Evolutionary conservation across 371 early-diverging fungal genomes (phyloP).

Genomic region (Apophysomyces trapeziformis): DNA sequence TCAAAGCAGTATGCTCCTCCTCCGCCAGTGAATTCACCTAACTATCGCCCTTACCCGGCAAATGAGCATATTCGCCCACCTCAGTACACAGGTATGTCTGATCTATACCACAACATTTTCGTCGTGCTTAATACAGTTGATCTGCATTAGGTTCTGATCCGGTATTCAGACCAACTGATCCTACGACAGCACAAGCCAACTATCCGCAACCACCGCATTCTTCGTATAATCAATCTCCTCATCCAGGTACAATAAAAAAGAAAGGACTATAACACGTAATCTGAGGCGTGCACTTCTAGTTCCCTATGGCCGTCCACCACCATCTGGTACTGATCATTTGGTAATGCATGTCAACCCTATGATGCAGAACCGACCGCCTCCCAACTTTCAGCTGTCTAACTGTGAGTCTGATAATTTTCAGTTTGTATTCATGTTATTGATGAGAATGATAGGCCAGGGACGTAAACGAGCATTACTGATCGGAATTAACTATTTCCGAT

Average conservation of each 20-base stretch:
- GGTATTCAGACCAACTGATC: conserved; percentile 28
- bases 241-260: conserved; percentile 22
- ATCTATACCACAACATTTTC: background rate
- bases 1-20: conserved; percentile 23
- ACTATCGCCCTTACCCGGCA: conserved; percentile 13
- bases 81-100: conserved; percentile 18
- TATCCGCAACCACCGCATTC: conserved; percentile 34
- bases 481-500: conserved; percentile 91
- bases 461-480: conserved; percentile 84
- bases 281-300: background rate
- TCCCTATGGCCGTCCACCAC: conserved; percentile 13
- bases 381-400: conserved; percentile 67
- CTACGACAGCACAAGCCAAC: conserved; percentile 19
- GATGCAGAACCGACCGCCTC: conserved; percentile 28
- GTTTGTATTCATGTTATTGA: background rate
- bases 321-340: conserved; percentile 6
- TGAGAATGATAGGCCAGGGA: conserved; percentile 45
- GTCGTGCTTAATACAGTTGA: background rate
- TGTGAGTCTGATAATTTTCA: conserved; percentile 39
- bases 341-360: conserved; percentile 28
- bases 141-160: conserved; percentile 26
- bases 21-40: conserved; percentile 16
- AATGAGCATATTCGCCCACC: conserved; percentile 23
- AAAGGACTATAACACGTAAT: background rate
- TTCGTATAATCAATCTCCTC: conserved; percentile 22